Percentiles rank a stretch among this genome's conserved stretches.
phyloP scores from a whole-genome alignment of 345 rosid genomes.

The Mercurialis annua region DNA sequence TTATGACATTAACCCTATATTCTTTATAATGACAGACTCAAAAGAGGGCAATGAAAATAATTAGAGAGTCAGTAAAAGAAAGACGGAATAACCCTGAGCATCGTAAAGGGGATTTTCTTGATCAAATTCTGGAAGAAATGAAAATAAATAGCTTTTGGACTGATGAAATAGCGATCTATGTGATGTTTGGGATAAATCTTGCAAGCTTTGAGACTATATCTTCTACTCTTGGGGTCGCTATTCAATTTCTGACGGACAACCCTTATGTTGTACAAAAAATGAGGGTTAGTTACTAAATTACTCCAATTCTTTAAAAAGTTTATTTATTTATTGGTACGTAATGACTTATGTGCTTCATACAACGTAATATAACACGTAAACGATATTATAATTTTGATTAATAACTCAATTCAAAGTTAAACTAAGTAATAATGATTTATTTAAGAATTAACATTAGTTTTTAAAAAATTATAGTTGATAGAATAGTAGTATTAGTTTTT shows the following conservation, averaged over 20 bases:
- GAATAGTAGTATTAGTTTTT: too few relatives aligned
- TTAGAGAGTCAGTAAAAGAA: background rate
- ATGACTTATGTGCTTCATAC: too few relatives aligned
- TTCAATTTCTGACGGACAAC: conserved; percentile 16
- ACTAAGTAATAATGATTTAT: too few relatives aligned
- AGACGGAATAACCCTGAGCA: background rate
- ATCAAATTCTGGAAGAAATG: conserved; percentile 9
- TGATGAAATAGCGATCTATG: background rate
- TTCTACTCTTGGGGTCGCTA: conserved; percentile 13
- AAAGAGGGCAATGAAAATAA: background rate
- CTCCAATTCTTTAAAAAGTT: too few relatives aligned
- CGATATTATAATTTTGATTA: too few relatives aligned
- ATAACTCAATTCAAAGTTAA: too few relatives aligned
- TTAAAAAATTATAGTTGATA: too few relatives aligned
- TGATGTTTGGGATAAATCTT: conserved; percentile 13
- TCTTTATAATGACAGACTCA: background rate
- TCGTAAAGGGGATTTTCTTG: background rate
- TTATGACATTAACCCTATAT: background rate
- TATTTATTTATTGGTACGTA: too few relatives aligned
- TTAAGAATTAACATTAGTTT: too few relatives aligned
- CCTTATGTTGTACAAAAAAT: conserved; percentile 14
- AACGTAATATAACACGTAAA: too few relatives aligned
- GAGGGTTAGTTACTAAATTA: conserved; percentile 17
- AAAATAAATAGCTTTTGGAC: background rate
- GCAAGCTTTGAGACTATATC: conserved; percentile 26